Evolutionary conservation across 1,284 basidiomycete genomes (phyloP), one percentile per base, ranked within the genome.

Genomic region (Schizopora paradoxa): DNA sequence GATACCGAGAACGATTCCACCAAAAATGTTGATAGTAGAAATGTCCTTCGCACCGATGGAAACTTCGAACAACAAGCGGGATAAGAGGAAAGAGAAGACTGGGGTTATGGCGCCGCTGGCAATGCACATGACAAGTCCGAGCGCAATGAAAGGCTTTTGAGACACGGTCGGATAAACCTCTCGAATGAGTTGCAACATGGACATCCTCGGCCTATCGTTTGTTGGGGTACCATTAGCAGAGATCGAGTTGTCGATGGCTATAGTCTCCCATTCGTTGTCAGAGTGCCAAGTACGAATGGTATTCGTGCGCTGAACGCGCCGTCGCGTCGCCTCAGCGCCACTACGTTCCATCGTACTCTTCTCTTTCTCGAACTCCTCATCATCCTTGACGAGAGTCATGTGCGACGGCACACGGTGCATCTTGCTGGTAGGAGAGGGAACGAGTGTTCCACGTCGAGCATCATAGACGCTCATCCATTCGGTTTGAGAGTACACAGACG

Each of bases 81-180:
- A 87, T 50, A 98, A 81, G 53, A 92, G 74, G 68, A 76, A 91
- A 0, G 94, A 94, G 72, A 98, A 99, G 36, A 95, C 56, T 0
- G 95, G 95, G 0, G 91, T 95, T 68, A 88, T 80, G 0, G 85
- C 74, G 19, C 94, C 94, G 50, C 82, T 85, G 26, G 76, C 62
- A 26, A 92, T 54, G 45, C 81, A 82, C 26, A 77, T 60, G 47
- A 80, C 1, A 13, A 94, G 65, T 4, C 91, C 93, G 38, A 87
- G 31, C 51, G 80, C 51, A 45, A 96, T 61, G 19, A 88, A 48
- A 1, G 70, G 68, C 58, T 95, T 96, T 59, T 74, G 65, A 0
- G 92, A 91, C 11, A 96, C 67, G 0, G 80, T 82, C 0, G 84
- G 84, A 60, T 82, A 86, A 53, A 86, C 74, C 4, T 69, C 69